Percentiles rank a stretch among this genome's conserved stretches.
Evolutionary conservation across 768 basidiomycete genomes (phyloP).

Genomic region (Boletus vinaceobasis): DNA sequence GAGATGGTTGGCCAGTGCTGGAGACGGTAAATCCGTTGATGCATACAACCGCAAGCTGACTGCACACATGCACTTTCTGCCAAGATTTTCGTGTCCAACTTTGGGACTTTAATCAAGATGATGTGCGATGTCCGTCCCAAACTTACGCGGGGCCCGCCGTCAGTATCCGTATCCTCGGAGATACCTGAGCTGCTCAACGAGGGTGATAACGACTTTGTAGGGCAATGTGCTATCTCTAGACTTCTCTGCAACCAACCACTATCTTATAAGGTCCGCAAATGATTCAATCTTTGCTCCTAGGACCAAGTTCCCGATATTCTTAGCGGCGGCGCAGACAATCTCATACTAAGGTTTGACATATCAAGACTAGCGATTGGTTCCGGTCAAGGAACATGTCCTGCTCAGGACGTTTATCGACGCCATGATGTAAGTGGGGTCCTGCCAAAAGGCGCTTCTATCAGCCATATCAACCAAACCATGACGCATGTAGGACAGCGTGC

Average conservation of each 20-base stretch:
- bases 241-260: conserved; percentile 65
- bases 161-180: conserved; percentile 27
- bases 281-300: conserved; percentile 12
- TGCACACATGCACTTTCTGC: conserved; percentile 5
- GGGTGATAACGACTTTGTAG: conserved; percentile 35
- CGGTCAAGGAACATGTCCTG: conserved; percentile 10
- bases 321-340: conserved; percentile 56
- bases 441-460: conserved; percentile 18
- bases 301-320: conserved; percentile 4
- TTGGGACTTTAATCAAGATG: conserved; percentile 68
- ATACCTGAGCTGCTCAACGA: conserved; percentile 13
- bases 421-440: conserved; percentile 29
- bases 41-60: conserved; percentile 9
- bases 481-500: conserved; percentile 55
- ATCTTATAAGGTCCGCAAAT: conserved; percentile 57
- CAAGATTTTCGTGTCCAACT: conserved; percentile 54
- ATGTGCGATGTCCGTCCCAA: conserved; percentile 41
- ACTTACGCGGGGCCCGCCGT: conserved; percentile 46
- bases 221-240: conserved; percentile 67
- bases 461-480: conserved; percentile 10
- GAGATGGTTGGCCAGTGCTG: conserved; percentile 63
- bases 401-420: conserved; percentile 27
- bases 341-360: conserved; percentile 53
- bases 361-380: conserved; percentile 31
- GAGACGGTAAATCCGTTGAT: conserved; percentile 51